Evolutionary conservation across 768 basidiomycete species (phyloP).

Genomic region (Mycena rosella): DNA sequence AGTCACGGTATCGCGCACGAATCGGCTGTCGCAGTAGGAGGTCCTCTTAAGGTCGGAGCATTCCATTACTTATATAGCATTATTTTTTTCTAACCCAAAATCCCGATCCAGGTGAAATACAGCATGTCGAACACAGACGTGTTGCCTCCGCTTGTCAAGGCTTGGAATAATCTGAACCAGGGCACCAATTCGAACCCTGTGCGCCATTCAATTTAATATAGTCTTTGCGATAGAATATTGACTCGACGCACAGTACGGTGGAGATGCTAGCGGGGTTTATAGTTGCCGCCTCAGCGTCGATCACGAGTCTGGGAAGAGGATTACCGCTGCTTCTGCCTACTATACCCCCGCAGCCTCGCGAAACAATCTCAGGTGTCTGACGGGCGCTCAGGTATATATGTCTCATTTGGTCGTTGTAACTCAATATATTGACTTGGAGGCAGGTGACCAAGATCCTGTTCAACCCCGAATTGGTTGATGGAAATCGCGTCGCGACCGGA

Average conservation of each 20-base stretch:
- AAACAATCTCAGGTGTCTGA: conserved; percentile 16
- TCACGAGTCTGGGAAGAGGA: conserved; percentile 11
- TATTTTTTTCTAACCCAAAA: background rate
- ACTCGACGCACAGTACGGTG: conserved; percentile 13
- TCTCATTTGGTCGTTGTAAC: too few relatives aligned
- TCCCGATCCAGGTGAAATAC: conserved; percentile 2
- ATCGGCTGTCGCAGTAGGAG: background rate
- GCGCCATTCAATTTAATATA: too few relatives aligned
- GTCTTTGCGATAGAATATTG: too few relatives aligned
- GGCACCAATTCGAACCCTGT: conserved; percentile 23
- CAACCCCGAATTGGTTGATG: conserved; percentile 5
- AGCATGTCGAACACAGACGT: background rate
- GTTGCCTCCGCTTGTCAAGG: conserved; percentile 6
- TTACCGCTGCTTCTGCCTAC: conserved; percentile 16
- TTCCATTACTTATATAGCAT: background rate
- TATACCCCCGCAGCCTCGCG: conserved; percentile 9
- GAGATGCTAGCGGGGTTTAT: conserved; percentile 7
- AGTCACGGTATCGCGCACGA: conserved; percentile 1
- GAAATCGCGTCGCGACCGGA: conserved; percentile 9
- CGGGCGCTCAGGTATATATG: conserved; percentile 23
- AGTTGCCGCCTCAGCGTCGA: conserved; percentile 5
- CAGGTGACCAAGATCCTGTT: conserved; percentile 28
- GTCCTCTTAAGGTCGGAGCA: conserved; percentile 17
- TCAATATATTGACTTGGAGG: too few relatives aligned
- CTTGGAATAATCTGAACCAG: conserved; percentile 19